Evolutionary conservation across 495 filamentous ascomycete genomes (phyloP).

Genomic region (Aspergillus sclerotioniger): DNA sequence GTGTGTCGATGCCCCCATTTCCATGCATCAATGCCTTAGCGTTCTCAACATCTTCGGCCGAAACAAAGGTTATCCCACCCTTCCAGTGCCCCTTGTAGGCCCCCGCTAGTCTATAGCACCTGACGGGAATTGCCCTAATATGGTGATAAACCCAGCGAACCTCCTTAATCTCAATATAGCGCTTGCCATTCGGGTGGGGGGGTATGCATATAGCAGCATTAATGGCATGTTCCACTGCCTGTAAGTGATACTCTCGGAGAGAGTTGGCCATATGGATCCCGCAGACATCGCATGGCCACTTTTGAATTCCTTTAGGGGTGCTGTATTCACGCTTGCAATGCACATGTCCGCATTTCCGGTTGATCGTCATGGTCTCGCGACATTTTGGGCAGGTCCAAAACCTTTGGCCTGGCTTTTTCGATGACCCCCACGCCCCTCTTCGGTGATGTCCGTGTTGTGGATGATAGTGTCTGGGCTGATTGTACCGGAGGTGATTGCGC

Average conservation of each 20-base stretch:
- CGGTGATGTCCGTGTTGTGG: no score
- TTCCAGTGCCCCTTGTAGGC: not conserved
- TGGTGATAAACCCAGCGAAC: not conserved
- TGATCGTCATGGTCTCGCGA: not conserved
- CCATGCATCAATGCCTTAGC: not conserved
- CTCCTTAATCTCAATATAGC: not conserved
- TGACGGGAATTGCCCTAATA: not conserved
- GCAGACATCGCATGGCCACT: not conserved
- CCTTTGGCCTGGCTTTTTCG: not conserved
- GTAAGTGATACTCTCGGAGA: not conserved
- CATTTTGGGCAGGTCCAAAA: not conserved
- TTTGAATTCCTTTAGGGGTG: not conserved
- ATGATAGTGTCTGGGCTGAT: no score
- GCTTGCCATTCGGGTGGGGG: not conserved
- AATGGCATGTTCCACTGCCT: not conserved
- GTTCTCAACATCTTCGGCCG: not conserved
- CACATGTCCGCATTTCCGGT: not conserved
- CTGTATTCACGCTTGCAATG: not conserved
- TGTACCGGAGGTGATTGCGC: no score
- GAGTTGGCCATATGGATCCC: not conserved
- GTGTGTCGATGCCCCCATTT: not conserved
- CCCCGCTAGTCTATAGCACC: not conserved
- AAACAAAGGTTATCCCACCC: not conserved
- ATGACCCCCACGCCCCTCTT: no score
- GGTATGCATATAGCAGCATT: not conserved